A percentile compares a stretch with the other conserved stretches of the same genome.
Conservation (phyloP, 495 filamentous ascomycete genomes). For the Parachaetomium inaequale region DNA sequence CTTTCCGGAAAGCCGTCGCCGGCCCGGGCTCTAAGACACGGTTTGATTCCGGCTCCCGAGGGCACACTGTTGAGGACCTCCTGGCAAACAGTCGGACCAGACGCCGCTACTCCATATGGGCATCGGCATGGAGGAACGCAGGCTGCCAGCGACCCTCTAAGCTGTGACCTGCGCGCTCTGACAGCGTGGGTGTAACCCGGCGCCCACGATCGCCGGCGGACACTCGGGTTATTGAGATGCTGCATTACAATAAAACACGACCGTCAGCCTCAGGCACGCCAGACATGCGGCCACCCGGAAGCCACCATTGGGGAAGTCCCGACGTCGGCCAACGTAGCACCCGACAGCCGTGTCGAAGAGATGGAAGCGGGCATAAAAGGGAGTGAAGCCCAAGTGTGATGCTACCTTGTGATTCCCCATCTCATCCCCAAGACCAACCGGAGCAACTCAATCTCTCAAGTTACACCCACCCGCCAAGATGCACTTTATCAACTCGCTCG, state of each 20-base stretch:
- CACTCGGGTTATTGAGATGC: background rate
- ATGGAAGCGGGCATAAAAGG: background rate
- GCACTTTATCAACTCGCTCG: conserved; percentile 18
- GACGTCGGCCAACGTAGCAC: background rate
- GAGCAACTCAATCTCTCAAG: background rate
- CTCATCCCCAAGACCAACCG: background rate
- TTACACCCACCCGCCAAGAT: background rate
- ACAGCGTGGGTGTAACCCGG: background rate
- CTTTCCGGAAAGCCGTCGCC: background rate
- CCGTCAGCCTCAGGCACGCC: background rate
- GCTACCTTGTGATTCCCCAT: background rate
- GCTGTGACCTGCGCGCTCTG: background rate
- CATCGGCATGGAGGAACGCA: background rate
- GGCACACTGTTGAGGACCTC: background rate
- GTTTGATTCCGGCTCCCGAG: background rate
- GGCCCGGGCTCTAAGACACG: background rate
- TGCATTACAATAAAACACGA: background rate
- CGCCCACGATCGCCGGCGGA: background rate
- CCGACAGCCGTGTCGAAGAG: background rate
- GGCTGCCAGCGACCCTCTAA: background rate
- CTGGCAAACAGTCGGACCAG: background rate
- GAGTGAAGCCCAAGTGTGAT: background rate
- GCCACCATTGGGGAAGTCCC: conserved; percentile 15
- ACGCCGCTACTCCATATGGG: background rate
- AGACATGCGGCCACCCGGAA: background rate